Conservation (phyloP, 2,329 filamentous ascomycete species). For the Paracorniculantispora psalliotae region DNA sequence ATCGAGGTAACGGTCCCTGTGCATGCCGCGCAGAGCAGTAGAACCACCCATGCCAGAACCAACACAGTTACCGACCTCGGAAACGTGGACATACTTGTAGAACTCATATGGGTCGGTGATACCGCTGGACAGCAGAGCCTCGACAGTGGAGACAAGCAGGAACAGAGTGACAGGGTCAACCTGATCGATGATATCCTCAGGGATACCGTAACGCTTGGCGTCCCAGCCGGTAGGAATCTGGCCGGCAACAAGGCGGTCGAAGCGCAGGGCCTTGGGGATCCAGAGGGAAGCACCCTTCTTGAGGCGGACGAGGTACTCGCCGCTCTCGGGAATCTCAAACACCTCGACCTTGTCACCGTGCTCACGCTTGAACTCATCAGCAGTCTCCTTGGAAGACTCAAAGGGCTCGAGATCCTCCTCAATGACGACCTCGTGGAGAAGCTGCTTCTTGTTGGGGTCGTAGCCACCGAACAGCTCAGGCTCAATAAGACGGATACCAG, state of each 20-base stretch:
- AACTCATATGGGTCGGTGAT: constrained; percentile 99
- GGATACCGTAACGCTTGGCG: constrained; percentile 90
- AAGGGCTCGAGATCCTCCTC: constrained; percentile 96
- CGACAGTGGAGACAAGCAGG: constrained; percentile 88
- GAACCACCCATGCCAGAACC: constrained; percentile 98
- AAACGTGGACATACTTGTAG: constrained; percentile 98
- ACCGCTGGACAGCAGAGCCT: constrained; percentile 85
- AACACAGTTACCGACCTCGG: constrained; percentile 95
- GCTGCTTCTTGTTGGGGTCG: constrained; percentile 96
- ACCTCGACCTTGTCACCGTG: constrained; percentile 97
- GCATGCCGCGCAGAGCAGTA: constrained; percentile 90
- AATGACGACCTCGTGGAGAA: constrained; percentile 95
- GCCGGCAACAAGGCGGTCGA: constrained; percentile 94
- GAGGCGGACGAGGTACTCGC: constrained; percentile 89
- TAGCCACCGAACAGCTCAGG: constrained; percentile 96
- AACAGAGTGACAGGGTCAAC: constrained; percentile 96
- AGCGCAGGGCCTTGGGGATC: constrained; percentile 94
- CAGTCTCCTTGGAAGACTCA: constrained; percentile 94
- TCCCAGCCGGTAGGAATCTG: constrained; percentile 98
- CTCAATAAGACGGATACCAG: constrained; percentile 95
- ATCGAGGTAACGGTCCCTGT: constrained; percentile 94
- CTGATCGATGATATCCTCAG: constrained; percentile 95
- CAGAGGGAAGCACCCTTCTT: constrained; percentile 93
- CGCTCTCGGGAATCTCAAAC: constrained; percentile 89
- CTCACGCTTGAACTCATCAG: constrained; percentile 93